Base-by-base conservation (phyloP, 2,329 filamentous ascomycete species). In the Neonectria hederae region DNA sequence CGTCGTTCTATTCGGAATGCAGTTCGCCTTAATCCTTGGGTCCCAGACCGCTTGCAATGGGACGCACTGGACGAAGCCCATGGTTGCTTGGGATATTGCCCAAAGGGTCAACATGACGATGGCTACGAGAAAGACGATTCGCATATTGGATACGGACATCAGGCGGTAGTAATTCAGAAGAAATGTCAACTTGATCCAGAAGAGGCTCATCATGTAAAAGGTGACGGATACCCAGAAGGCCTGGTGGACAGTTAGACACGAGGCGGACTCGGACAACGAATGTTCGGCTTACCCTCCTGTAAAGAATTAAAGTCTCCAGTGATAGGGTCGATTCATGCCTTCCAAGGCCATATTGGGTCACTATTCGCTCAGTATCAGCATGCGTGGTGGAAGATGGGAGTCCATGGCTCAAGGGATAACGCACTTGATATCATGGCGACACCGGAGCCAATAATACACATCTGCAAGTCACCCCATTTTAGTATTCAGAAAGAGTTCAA, bases 91-190 rank as follows among this genome's bases (percentile, higher is more conserved):
- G 6, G 38, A 53, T 8, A 51, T 42, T 0, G 54, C n/a, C 69
- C 65, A 72, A 1, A 70, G 1, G 0, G 40, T 17, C 0, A 70
- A 32, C 5, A 65, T 32, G 0, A 55, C 11, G 2, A 72, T 68
- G 0, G 57, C 32, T 0, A 10, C 49, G 0, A 69, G 13, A 5
- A 63, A 60, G 4, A 40, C 21, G 9, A 40, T 42, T 22, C 65
- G n/a, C 63, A 70, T 63, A 2, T 24, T 35, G 1, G 69, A 69
- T 0, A 69, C 30, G 0, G 56, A 54, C 9, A 72, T 54, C 3
- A 70, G 57, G 13, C 69, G 54, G 13, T 65, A 67, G 11, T 72
- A 71, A 0, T 72, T 67, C 0, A 71, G 40, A 5, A 72, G 46
- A 11, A 71, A 69, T 3, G 67, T 60, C 65, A 72, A 49, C 17